Percentiles rank a stretch among this genome's conserved stretches.
These are phyloP conservation scores for Adansonia grandidieri DNA, from an alignment of 441 rosid species.

Conservation along the genomic window DNA sequence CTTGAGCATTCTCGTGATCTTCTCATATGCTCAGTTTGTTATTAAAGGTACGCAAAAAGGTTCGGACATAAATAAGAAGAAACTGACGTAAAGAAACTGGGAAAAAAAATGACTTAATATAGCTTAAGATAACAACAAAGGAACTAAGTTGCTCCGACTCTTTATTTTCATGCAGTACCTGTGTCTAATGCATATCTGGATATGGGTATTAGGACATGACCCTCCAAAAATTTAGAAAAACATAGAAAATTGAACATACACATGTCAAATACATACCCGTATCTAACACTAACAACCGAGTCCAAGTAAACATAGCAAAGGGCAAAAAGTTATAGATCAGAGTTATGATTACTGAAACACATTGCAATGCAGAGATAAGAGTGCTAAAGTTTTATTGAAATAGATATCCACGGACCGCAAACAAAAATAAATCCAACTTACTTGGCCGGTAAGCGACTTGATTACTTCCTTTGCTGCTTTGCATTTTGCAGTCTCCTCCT, in stretches of 20 bases:
- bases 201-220: too few relatives aligned
- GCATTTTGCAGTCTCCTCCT: conserved; percentile 89
- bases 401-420: background rate
- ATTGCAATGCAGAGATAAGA: background rate
- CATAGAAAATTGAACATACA: too few relatives aligned
- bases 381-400: background rate
- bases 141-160: too few relatives aligned
- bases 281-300: too few relatives aligned
- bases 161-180: too few relatives aligned
- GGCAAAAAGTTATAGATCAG: background rate
- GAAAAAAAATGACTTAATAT: conserved; percentile 12
- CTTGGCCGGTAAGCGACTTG: conserved; percentile 91
- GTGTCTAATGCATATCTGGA: too few relatives aligned
- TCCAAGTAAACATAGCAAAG: background rate
- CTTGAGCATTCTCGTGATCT: background rate
- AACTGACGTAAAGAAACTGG: background rate
- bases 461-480: conserved; percentile 98
- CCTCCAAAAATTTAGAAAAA: too few relatives aligned
- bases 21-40: background rate
- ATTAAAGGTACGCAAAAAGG: background rate
- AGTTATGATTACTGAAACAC: background rate
- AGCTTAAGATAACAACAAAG: too few relatives aligned
- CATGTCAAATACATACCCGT: too few relatives aligned
- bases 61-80: background rate
- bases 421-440: conserved; percentile 44